These are phyloP conservation scores for Cytospora mali DNA, from an alignment of 2,329 filamentous ascomycete species.

Conservation along the genomic window DNA sequence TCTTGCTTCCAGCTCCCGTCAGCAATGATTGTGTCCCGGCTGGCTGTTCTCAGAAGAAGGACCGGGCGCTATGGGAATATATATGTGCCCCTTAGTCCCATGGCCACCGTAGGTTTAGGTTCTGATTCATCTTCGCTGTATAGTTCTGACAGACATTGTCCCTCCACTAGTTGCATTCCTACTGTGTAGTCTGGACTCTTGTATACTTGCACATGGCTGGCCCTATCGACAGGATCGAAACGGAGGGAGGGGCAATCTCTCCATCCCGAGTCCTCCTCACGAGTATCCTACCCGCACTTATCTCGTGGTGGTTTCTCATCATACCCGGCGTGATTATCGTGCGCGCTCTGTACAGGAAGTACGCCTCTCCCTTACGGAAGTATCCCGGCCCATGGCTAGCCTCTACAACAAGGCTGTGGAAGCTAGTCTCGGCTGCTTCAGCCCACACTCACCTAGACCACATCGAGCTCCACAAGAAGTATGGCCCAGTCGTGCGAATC, in stretches of 20 bases:
- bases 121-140: neutral
- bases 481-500: conserved; percentile 53
- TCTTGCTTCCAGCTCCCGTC: neutral
- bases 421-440: conserved; percentile 41
- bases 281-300: conserved; percentile 31
- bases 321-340: conserved; percentile 34
- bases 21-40: neutral
- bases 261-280: conserved; percentile 32
- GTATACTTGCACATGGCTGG: conserved; percentile 32
- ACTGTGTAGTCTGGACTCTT: conserved; percentile 3
- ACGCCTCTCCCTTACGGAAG: conserved; percentile 40
- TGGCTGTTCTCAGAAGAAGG: neutral
- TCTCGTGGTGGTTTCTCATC: conserved; percentile 37
- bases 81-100: neutral
- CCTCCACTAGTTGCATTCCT: conserved; percentile 17
- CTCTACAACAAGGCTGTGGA: conserved; percentile 45
- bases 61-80: neutral
- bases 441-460: conserved; percentile 47
- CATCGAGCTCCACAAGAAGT: conserved; percentile 47
- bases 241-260: conserved; percentile 32
- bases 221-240: conserved; percentile 32
- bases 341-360: conserved; percentile 37
- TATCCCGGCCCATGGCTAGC: conserved; percentile 41
- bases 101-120: neutral
- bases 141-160: neutral